Base-by-base conservation (phyloP, 371 early-diverging fungal genomes). In the Rhizopus sp. region DNA sequence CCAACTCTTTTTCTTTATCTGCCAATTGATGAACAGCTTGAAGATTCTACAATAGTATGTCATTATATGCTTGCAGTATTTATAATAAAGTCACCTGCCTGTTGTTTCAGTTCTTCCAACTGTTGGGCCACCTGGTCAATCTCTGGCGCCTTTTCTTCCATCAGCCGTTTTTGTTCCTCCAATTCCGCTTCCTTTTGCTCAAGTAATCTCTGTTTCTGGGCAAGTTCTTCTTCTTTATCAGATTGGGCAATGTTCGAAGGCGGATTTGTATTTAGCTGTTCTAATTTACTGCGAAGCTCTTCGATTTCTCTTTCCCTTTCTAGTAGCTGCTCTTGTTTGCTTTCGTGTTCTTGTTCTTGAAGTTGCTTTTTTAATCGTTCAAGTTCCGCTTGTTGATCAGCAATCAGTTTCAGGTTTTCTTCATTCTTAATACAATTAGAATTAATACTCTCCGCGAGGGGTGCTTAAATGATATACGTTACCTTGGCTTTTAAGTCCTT, bases 341-440 rank as follows among this genome's bases (percentile, higher is more conserved):
- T 42, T 23, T 65, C 53, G 5, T 64, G 50, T 44, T 38, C 48
- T 9, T 12, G 59, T 39, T 49, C 59, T 30, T 50, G 32, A 45
- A 78, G 47, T 45, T 70, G 70, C 30, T 54, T 63, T 45, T 66
- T 66, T 42, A 70, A 55, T 10, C 53, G 50, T 50, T 64, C 68
- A 10, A 71, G 64, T 42, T 68, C 68, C 53, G 68, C 68, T n/a
- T 68, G 56, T 51, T 79, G 76, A 33, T 76, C 60, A 30, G 70
- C 80, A 61, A 79, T 76, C 54, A 76, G 55, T 35, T 74, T 64
- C 32, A 72, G 51, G 38, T 76, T 69, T 50, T 65, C 73, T 16
- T 76, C 69, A 59, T 76, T 76, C 80, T 74, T 35, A 4, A 53
- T 38, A 50, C 15, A 16, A 30, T 52, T 35, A 46, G 10, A 31